Evolutionary conservation across 2,329 filamentous ascomycete genomes (phyloP).

Genomic region (Calonectria montana): DNA sequence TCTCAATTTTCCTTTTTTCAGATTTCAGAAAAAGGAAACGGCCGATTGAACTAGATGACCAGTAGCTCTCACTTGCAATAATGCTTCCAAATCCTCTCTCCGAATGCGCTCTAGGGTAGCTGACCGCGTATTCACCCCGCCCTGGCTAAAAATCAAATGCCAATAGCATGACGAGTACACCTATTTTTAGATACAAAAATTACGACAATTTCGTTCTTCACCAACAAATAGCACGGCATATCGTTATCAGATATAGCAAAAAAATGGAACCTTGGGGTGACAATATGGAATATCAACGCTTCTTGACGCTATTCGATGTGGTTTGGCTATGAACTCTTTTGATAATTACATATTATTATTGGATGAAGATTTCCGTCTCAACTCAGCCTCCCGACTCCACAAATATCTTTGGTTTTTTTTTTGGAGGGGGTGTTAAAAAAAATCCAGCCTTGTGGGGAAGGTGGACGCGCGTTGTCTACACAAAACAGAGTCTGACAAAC

Average conservation of each 20-base stretch:
- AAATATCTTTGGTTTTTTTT: background rate
- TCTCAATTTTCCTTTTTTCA: background rate
- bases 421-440: background rate
- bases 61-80: background rate
- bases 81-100: background rate
- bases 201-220: background rate
- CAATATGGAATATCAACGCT: slow-evolving; percentile 12
- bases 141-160: background rate
- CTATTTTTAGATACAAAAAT: background rate
- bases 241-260: background rate
- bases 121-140: background rate
- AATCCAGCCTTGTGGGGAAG: background rate
- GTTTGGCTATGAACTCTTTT: background rate
- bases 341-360: slow-evolving; percentile 15
- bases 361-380: background rate
- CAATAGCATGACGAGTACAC: background rate
- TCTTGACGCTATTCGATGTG: slow-evolving; percentile 7
- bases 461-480: slow-evolving; percentile 10
- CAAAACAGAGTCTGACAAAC: background rate
- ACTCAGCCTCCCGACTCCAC: background rate
- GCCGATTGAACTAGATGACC: background rate
- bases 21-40: background rate
- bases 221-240: background rate
- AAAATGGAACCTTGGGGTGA: background rate
- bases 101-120: background rate